These are phyloP conservation scores for Candida maesae DNA, from an alignment of 805 yeast genomes.

Conservation along the genomic window DNA sequence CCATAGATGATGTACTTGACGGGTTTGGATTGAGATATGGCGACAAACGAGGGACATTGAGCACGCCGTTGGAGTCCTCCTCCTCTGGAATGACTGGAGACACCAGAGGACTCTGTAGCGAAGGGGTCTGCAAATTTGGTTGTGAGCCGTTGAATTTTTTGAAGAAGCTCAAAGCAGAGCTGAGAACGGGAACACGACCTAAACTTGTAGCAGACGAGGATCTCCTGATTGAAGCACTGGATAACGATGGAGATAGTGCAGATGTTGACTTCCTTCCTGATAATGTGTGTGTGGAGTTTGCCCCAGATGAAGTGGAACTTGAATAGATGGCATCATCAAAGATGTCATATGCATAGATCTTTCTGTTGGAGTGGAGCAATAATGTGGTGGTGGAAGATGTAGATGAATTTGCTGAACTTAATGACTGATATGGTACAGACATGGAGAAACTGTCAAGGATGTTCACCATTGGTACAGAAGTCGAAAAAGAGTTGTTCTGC, in stretches of 20 bases:
- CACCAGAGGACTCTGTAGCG: slow-evolving; percentile 8
- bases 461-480: slow-evolving; percentile 17
- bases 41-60: slow-evolving; percentile 4
- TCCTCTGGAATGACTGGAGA: slow-evolving; percentile 7
- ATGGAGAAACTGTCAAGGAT: slow-evolving; percentile 6
- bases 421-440: slow-evolving; percentile 1
- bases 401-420: slow-evolving; percentile 1
- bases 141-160: slow-evolving; percentile 18
- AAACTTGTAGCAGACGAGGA: slow-evolving; percentile 20
- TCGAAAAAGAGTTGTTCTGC: slow-evolving; percentile 4
- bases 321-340: slow-evolving; percentile 61
- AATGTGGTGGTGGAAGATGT: slow-evolving; percentile 16
- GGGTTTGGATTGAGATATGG: slow-evolving; percentile 11
- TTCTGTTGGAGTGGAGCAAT: slow-evolving; percentile 22
- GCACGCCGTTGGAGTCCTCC: slow-evolving; percentile 1
- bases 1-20: slow-evolving; percentile 8
- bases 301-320: slow-evolving; percentile 13
- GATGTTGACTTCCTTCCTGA: slow-evolving; percentile 1
- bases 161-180: slow-evolving; percentile 25
- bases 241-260: slow-evolving; percentile 6
- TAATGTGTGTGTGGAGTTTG: too few species aligned
- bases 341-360: slow-evolving; percentile 58
- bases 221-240: slow-evolving; percentile 13
- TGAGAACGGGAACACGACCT: slow-evolving; percentile 21
- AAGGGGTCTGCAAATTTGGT: slow-evolving; percentile 7